Evolutionary conservation across 108 stramenopile species (phyloP).

Genomic region (Conticribra weissflogii): DNA sequence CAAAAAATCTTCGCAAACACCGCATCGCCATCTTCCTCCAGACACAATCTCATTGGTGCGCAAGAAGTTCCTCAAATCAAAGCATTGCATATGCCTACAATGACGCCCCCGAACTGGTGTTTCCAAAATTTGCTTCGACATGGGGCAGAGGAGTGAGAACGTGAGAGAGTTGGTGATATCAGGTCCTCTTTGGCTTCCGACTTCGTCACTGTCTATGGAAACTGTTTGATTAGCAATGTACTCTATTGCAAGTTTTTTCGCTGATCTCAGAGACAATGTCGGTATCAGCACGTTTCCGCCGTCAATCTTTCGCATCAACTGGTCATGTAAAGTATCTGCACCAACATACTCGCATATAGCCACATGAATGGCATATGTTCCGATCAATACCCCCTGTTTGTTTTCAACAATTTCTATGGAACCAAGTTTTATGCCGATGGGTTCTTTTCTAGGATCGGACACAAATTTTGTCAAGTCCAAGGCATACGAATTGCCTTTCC

Average conservation of each 20-base stretch:
- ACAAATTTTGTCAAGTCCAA: slow-evolving; percentile 59
- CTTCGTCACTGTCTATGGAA: slow-evolving; percentile 46
- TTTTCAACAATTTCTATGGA: slow-evolving; percentile 49
- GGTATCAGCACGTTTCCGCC: slow-evolving; percentile 38
- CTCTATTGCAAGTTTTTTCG: slow-evolving; percentile 44
- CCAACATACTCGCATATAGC: slow-evolving; percentile 57
- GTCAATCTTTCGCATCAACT: slow-evolving; percentile 26
- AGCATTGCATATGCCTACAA: slow-evolving; percentile 49
- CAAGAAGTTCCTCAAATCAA: slow-evolving; percentile 73
- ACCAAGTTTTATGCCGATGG: slow-evolving; percentile 36
- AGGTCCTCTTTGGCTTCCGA: slow-evolving; percentile 23
- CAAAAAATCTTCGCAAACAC: slow-evolving; percentile 46
- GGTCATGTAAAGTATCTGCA: slow-evolving; percentile 42
- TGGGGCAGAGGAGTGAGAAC: slow-evolving; percentile 65
- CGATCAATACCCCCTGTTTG: slow-evolving; percentile 8
- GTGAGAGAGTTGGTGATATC: slow-evolving; percentile 32
- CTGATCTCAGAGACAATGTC: slow-evolving; percentile 25
- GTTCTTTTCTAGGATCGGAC: slow-evolving; percentile 15
- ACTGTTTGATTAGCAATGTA: slow-evolving; percentile 40
- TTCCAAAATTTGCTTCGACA: slow-evolving; percentile 55
- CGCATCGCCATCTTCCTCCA: slow-evolving; percentile 82
- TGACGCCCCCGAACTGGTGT: slow-evolving; percentile 62
- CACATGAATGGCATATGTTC: slow-evolving; percentile 54
- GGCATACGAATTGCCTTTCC: slow-evolving; percentile 60
- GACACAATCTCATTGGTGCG: slow-evolving; percentile 48